Evolutionary conservation across 2,329 filamentous ascomycete genomes (phyloP), one percentile per base, ranked within the genome.

Genomic region (Paecilomyces dactylethromorphus): DNA sequence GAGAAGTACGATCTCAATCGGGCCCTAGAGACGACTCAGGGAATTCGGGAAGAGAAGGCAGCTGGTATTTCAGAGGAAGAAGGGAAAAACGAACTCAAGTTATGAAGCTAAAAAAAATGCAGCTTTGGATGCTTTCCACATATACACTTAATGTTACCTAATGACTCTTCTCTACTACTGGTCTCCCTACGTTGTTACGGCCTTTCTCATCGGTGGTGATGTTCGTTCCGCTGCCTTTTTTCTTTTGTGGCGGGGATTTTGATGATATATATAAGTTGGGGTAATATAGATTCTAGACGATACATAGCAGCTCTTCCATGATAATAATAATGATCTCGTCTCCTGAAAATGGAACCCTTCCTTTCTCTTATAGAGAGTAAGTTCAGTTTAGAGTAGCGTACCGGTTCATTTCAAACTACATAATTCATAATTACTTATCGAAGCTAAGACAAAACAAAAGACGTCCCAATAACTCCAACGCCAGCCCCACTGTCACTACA

Each of bases 1-100:
- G 78, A 84, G 65, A 76, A 71, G 3, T 79, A 81, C 65, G 73
- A 74, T 59, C 68, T 85, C 60, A 62, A 71, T 31, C 64, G 62
- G 8, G 64, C 58, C 1, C 73, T 87, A 51, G 59, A 64, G 5
- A 65, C 63, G 0, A 58, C 59, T 0, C 69, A 71, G 45, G 65
- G 67, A 2, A 64, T 71, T 18, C 60, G 56, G 5, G 61, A 61
- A 15, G 56, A 61, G 26, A 54, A 58, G 13, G 13, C 39, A 3
- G 29, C 35, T 50, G 58, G 57, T 31, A 45, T 12, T 1, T 52
- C 50, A 1, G 22, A 29, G 10, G 50, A 52, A 12, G 50, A 52
- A 15, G 50, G 26, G 11, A 29, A 29, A 4, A 11, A 52, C 1
- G 26, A 52, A 29, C 7, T n/a, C 6, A 52, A 52, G 26, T 4